Base-by-base conservation (phyloP, 257 asterid genomes). In the Nicotiana benthamiana region DNA sequence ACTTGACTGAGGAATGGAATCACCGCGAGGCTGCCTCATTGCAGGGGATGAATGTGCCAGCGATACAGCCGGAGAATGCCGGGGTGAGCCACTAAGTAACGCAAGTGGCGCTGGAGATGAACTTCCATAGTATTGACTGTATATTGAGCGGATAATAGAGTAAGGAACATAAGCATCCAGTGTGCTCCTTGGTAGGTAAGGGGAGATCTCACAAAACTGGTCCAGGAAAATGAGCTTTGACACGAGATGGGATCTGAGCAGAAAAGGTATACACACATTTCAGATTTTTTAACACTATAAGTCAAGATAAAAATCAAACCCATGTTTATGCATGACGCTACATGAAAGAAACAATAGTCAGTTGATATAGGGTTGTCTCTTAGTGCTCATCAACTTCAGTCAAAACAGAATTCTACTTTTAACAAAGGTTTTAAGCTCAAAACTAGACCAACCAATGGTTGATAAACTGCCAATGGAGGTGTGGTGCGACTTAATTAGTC, bases 191-290 rank as follows among this genome's bases (percentile, higher is more conserved):
- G 98, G 95, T 27, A 96, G 80, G 85, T 87, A 92, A 10, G 97
- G 96, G 6, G 98, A 94, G 79, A 96, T 82, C 75, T 91, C 99
- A 53, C 98, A 92, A 74, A 96, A 77, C 84, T 94, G 98, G 81
- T 96, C 98, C 43, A 94, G 97, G 82, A 94, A 96, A 75, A 96
- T 92, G 83, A 96, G 93, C 92, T 96, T 94, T 22, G 97, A 96
- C 9, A 89, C 92, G 9, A 96, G 90, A 84, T 88, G 90, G 82
- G 97, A 92, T 83, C 98, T 94, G 83, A 22, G 24, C 30, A 63
- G 77, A 85, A 62, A 64, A 81, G 51, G 36, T 56, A 32, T n/a
- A 43, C 48, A 64, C 75, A 48, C 30, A 17, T 26, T 68, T 30
- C 75, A 66, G 27, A 36, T 74, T 48, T 11, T 27, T 24, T 27